Conservation (phyloP, 192 early-diverging fungal species). For the Backusella morwellensis region DNA sequence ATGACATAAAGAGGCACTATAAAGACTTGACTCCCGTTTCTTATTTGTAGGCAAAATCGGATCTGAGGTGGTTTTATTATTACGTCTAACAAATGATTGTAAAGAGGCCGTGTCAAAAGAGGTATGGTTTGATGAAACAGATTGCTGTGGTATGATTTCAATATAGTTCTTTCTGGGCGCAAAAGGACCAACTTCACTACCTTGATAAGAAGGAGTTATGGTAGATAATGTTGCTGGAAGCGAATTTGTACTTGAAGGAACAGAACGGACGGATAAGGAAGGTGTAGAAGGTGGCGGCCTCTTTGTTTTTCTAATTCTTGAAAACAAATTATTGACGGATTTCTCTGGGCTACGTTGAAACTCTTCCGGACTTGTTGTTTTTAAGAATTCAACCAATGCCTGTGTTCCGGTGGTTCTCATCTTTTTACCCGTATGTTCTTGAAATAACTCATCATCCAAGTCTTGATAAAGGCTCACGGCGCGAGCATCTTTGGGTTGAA, state of each 20-base stretch:
- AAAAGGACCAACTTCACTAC: background rate
- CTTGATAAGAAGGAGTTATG: conserved; percentile 9
- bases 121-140: background rate
- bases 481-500: conserved; percentile 15
- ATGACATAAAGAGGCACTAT: conserved; percentile 11
- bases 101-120: conserved; percentile 11
- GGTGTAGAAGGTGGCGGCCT: background rate
- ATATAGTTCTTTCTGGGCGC: conserved; percentile 16
- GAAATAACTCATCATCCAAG: conserved; percentile 6
- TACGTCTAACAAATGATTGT: background rate
- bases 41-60: conserved; percentile 23
- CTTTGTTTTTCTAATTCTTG: conserved; percentile 27
- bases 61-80: conserved; percentile 4
- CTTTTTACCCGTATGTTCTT: conserved; percentile 2
- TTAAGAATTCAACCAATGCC: conserved; percentile 34
- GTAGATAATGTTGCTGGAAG: background rate
- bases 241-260: conserved; percentile 10
- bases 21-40: conserved; percentile 21
- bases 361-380: conserved; percentile 37
- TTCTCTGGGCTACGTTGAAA: conserved; percentile 20
- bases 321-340: conserved; percentile 25
- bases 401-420: conserved; percentile 32
- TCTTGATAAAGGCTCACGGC: conserved; percentile 16
- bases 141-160: conserved; percentile 18
- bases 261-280: background rate